Percentiles rank a stretch among this genome's conserved stretches.
Evolutionary conservation across 2,329 filamentous ascomycete genomes (phyloP).

Genomic region (Seiridium cupressi): DNA sequence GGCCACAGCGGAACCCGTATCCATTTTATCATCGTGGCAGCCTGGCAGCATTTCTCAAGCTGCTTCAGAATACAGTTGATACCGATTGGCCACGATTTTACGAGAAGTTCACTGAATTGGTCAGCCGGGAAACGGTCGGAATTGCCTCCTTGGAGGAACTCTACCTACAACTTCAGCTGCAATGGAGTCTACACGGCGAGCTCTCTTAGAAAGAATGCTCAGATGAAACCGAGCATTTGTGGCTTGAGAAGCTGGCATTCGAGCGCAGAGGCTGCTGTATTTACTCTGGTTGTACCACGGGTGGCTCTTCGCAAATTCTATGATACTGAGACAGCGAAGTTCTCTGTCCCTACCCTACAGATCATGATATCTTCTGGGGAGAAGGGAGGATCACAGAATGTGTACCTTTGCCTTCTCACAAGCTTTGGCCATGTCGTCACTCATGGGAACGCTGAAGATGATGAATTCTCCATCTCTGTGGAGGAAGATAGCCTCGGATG

Average conservation of each 20-base stretch:
- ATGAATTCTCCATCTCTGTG: conserved; percentile 30
- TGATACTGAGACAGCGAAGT: conserved; percentile 11
- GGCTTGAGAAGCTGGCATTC: not conserved
- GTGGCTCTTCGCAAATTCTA: conserved; percentile 24
- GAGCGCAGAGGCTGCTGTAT: not conserved
- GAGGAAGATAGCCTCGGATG: conserved; percentile 33
- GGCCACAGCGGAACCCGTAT: no score
- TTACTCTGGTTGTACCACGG: not conserved
- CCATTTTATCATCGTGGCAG: conserved; percentile 34
- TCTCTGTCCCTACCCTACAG: conserved; percentile 25
- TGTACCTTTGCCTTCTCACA: conserved; percentile 39
- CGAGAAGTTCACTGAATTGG: conserved; percentile 24
- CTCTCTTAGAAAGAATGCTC: not conserved
- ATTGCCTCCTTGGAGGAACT: not conserved
- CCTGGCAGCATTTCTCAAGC: conserved; percentile 36
- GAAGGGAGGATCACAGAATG: conserved; percentile 21
- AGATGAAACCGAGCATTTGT: no score
- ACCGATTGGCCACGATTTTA: conserved; percentile 33
- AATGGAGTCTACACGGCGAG: not conserved
- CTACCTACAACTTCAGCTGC: not conserved
- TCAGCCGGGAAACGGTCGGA: conserved; percentile 18
- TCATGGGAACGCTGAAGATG: conserved; percentile 19
- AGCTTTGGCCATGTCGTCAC: conserved; percentile 35
- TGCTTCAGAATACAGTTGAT: conserved; percentile 30
- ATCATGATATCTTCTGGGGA: conserved; percentile 9